These are phyloP conservation scores for Aspergillus texensis DNA, from an alignment of 2,329 filamentous ascomycete genomes.

Conservation along the genomic window DNA sequence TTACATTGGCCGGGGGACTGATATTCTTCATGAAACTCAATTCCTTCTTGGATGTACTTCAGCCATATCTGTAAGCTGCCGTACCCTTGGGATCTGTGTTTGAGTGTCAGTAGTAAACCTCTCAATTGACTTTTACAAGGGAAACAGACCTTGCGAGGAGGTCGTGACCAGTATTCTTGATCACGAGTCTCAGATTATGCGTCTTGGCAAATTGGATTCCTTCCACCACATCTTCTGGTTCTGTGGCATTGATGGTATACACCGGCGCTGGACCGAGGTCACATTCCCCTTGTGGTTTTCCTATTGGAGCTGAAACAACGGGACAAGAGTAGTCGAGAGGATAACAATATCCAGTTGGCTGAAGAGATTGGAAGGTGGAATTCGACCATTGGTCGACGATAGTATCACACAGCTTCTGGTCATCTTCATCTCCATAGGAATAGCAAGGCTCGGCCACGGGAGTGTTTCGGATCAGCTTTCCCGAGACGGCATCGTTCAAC, in stretches of 20 bases:
- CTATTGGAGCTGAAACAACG: not conserved
- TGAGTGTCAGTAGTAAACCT: too few species aligned
- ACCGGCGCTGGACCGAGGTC: not conserved
- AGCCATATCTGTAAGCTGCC: slow-evolving; percentile 16
- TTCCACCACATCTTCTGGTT: slow-evolving; percentile 8
- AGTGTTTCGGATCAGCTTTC: not conserved
- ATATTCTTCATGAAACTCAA: slow-evolving; percentile 5
- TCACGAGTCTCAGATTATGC: slow-evolving; percentile 11
- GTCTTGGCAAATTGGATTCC: slow-evolving; percentile 10
- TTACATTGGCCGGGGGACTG: not conserved
- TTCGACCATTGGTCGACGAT: not conserved
- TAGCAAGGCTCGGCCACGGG: not conserved
- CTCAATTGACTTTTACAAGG: too few species aligned
- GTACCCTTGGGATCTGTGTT: slow-evolving; percentile 9
- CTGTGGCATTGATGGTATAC: slow-evolving; percentile 8
- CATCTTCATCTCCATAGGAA: not conserved
- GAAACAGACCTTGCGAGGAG: slow-evolving; percentile 8
- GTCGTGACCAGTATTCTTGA: slow-evolving; percentile 14
- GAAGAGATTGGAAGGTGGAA: not conserved
- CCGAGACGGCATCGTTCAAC: slow-evolving; percentile 1
- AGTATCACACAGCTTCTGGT: not conserved
- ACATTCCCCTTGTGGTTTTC: not conserved
- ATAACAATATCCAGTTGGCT: not conserved
- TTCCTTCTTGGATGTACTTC: slow-evolving; percentile 8
- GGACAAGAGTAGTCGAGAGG: not conserved